phyloP scores from a whole-genome alignment of 2,329 filamentous ascomycete species.

The Fusarium haematococcum region DNA sequence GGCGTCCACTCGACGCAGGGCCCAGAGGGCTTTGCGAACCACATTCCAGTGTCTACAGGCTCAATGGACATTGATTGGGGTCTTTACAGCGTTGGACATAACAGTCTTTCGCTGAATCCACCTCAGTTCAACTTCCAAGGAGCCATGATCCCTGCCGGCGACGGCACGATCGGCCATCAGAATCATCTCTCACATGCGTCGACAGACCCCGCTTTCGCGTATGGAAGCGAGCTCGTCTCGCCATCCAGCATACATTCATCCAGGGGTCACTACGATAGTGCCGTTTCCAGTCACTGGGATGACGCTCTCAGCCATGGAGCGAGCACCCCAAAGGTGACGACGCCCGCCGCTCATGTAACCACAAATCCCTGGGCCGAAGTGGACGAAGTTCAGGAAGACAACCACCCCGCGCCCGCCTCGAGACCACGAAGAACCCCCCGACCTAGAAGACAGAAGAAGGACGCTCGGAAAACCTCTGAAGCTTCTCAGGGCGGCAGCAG shows the following conservation, averaged over 20 bases:
- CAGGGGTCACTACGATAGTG: conserved; percentile 30
- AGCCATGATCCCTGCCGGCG: conserved; percentile 23
- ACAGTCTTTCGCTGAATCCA: conserved; percentile 28
- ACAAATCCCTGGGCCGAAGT: conserved; percentile 43
- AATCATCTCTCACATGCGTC: conserved; percentile 32
- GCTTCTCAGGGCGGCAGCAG: conserved; percentile 30
- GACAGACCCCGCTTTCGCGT: conserved; percentile 31
- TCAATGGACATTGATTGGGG: conserved; percentile 41
- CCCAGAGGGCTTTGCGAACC: conserved; percentile 26
- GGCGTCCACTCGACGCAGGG: conserved; percentile 26
- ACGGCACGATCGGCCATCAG: conserved; percentile 28
- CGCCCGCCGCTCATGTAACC: conserved; percentile 33
- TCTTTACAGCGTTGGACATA: conserved; percentile 33
- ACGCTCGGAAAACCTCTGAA: conserved; percentile 35
- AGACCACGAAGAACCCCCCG: conserved; percentile 36
- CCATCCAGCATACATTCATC: conserved; percentile 41
- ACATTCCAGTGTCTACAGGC: conserved; percentile 18
- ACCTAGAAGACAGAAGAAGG: conserved; percentile 30
- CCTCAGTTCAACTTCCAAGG: conserved; percentile 40
- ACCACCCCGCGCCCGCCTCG: conserved; percentile 12
- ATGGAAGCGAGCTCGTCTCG: conserved; percentile 38
- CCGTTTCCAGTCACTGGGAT: conserved; percentile 34
- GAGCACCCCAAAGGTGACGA: conserved; percentile 42
- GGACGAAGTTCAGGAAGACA: conserved; percentile 29
- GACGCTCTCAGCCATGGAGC: conserved; percentile 37